Evolutionary conservation across 192 early-diverging fungal species (phyloP).

Genomic region (Podila minutissima): DNA sequence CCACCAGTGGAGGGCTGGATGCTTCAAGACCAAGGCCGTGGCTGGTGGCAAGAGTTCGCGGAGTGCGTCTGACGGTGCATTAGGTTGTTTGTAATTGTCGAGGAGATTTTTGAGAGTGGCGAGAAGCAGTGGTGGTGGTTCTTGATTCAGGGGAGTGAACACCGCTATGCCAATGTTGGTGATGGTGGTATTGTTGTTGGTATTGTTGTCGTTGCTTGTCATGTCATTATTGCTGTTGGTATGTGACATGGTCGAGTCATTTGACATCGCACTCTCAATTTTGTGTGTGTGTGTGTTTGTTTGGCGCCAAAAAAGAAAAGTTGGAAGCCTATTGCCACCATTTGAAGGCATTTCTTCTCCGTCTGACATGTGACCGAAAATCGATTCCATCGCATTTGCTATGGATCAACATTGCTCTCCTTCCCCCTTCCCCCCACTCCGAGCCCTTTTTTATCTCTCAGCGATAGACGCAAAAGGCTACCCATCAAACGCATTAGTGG

Average conservation of each 20-base stretch:
- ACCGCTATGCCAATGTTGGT: background rate
- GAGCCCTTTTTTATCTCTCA: no score
- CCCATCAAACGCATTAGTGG: no score
- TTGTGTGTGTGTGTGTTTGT: background rate
- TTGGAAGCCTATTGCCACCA: background rate
- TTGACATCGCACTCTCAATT: background rate
- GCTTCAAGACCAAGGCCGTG: slow-evolving; percentile 9
- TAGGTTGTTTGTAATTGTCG: background rate
- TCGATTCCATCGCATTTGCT: no score
- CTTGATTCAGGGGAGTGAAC: background rate
- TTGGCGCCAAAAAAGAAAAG: background rate
- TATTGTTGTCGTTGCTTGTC: background rate
- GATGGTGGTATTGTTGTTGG: background rate
- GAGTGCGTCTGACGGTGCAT: slow-evolving; percentile 12
- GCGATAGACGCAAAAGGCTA: no score
- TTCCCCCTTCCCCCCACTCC: no score
- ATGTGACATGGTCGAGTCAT: background rate
- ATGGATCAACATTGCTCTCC: no score
- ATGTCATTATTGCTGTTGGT: background rate
- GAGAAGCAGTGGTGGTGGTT: slow-evolving; percentile 15
- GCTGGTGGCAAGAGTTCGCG: slow-evolving; percentile 23
- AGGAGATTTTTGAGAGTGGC: slow-evolving; percentile 4
- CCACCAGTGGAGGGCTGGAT: slow-evolving; percentile 40
- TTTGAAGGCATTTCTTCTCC: background rate
- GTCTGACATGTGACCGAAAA: no score